phyloP scores from a whole-genome alignment of 1,284 basidiomycete genomes.

The Malassezia obtusa region DNA sequence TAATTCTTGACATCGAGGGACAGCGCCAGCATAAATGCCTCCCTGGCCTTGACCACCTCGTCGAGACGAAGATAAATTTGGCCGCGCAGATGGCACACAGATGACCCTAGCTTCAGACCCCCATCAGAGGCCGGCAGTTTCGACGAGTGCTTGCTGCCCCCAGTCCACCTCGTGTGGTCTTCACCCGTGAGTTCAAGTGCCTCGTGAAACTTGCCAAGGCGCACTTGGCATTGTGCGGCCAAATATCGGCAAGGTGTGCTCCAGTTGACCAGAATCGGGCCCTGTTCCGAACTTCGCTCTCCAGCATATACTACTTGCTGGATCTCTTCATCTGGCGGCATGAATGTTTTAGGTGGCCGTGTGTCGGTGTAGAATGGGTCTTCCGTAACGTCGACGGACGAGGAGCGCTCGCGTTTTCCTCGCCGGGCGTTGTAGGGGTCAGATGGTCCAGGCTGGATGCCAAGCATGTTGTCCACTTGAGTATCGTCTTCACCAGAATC shows the following conservation, averaged over 20 bases:
- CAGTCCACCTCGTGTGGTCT: conserved; percentile 44
- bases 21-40: conserved; percentile 88
- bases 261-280: conserved; percentile 35
- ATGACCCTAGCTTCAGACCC: conserved; percentile 47
- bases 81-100: conserved; percentile 78
- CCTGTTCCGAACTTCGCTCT: conserved; percentile 8
- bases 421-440: conserved; percentile 2
- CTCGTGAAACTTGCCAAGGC: conserved; percentile 83
- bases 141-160: conserved; percentile 15
- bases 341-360: not conserved
- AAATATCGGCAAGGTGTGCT: conserved; percentile 38
- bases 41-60: conserved; percentile 74
- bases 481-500: not conserved
- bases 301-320: conserved; percentile 9
- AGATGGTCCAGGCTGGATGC: not conserved
- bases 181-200: conserved; percentile 84
- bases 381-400: not conserved
- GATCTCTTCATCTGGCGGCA: conserved; percentile 12
- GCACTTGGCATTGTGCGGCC: conserved; percentile 84
- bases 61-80: conserved; percentile 87
- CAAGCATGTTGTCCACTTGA: conserved; percentile 5
- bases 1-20: conserved; percentile 93
- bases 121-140: conserved; percentile 43
- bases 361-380: conserved; percentile 3
- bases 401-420: conserved; percentile 5